phyloP scores from a whole-genome alignment of 345 rosid species.

The Pugionium dolabratum region DNA sequence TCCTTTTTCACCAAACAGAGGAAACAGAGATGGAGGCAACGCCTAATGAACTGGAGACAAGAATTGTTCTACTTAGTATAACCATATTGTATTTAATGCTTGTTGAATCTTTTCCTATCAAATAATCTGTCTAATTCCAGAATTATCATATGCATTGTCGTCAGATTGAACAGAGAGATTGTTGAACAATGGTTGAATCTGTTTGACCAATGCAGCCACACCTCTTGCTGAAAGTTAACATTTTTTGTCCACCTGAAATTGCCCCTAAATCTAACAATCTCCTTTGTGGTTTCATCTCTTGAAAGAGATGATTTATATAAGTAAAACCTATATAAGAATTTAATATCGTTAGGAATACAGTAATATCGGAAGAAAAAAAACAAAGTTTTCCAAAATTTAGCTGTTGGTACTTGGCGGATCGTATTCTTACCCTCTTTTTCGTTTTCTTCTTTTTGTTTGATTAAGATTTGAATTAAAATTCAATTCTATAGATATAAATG shows the following conservation, averaged over 20 bases:
- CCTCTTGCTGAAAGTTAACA: conserved; percentile 69
- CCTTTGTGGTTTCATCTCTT: conserved; percentile 49
- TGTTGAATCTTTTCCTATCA: conserved; percentile 37
- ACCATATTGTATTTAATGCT: neutral
- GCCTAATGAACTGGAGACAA: conserved; percentile 8
- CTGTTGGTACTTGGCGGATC: conserved; percentile 37
- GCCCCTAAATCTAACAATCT: conserved; percentile 64
- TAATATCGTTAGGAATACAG: no score
- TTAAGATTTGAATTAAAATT: neutral
- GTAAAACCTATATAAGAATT: conserved; percentile 56
- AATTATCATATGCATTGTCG: conserved; percentile 34
- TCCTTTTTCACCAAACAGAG: conserved; percentile 37
- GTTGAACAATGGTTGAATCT: conserved; percentile 86
- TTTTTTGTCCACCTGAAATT: conserved; percentile 71
- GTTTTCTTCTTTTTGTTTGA: neutral
- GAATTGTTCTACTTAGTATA: neutral
- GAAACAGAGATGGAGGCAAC: conserved; percentile 40
- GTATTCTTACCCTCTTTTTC: neutral
- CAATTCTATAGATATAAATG: neutral
- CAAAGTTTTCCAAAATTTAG: conserved; percentile 2
- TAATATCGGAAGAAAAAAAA: no score
- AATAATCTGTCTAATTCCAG: no score
- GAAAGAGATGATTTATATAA: conserved; percentile 79
- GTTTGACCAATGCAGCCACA: conserved; percentile 84
- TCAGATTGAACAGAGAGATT: conserved; percentile 55